Conservation (phyloP, 2,329 filamentous ascomycete species). For the Leptographium lundbergii region DNA sequence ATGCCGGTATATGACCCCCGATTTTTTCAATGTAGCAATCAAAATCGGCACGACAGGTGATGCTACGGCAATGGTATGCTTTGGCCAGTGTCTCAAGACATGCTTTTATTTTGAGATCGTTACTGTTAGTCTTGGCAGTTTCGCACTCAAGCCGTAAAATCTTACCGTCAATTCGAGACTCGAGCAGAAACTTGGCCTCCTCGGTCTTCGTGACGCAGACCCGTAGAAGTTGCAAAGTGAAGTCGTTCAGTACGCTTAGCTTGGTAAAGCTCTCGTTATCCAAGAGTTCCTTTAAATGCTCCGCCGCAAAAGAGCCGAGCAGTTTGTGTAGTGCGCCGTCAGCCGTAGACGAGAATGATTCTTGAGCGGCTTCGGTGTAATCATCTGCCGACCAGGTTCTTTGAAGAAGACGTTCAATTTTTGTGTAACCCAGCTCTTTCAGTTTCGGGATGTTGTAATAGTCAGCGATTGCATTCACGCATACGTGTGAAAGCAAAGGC, state of each 20-base stretch:
- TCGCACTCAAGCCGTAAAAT: too few species aligned
- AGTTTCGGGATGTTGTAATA: not conserved
- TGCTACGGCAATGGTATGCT: not conserved
- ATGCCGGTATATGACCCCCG: not conserved
- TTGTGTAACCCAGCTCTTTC: not conserved
- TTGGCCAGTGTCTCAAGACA: not conserved
- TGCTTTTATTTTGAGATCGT: not conserved
- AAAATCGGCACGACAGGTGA: not conserved
- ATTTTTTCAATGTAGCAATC: not conserved
- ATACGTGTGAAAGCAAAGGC: not conserved
- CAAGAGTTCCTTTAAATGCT: not conserved
- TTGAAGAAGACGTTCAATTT: not conserved
- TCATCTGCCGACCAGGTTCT: not conserved
- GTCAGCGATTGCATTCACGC: not conserved
- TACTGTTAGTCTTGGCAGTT: too few species aligned
- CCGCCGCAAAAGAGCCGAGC: not conserved
- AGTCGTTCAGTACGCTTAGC: not conserved
- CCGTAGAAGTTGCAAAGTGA: not conserved
- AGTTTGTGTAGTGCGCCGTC: not conserved
- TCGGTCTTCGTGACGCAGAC: not conserved
- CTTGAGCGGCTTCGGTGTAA: not conserved
- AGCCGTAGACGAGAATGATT: not conserved
- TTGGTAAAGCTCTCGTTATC: not conserved
- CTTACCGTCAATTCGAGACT: not conserved
- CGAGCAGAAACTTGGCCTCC: too few species aligned